Evolutionary conservation across 2,329 filamentous ascomycete genomes (phyloP).

Genomic region (Rhexocercosporidium sp.): DNA sequence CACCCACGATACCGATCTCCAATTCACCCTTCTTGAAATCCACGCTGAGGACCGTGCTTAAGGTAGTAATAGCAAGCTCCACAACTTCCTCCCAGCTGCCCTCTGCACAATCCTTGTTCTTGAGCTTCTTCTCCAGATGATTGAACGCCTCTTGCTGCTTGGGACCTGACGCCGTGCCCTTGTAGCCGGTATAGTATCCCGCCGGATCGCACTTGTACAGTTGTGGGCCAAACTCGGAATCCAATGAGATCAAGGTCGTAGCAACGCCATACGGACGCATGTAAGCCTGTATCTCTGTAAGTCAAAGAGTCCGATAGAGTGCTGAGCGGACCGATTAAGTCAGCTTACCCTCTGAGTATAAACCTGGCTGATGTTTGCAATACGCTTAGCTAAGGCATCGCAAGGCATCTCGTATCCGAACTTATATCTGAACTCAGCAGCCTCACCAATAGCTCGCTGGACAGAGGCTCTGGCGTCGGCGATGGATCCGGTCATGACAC

Average conservation of each 20-base stretch:
- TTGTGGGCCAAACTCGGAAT: slow-evolving; percentile 90
- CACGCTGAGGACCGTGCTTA: slow-evolving; percentile 96
- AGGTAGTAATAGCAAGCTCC: slow-evolving; percentile 90
- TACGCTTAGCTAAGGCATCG: slow-evolving; percentile 92
- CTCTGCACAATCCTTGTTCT: slow-evolving; percentile 95
- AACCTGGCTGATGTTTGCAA: slow-evolving; percentile 99
- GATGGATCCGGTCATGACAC: slow-evolving; percentile 98
- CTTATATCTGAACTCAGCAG: slow-evolving; percentile 98
- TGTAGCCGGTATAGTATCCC: slow-evolving; percentile 98
- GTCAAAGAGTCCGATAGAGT: slow-evolving; percentile 27
- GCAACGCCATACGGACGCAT: slow-evolving; percentile 98
- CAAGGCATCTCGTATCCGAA: slow-evolving; percentile 99
- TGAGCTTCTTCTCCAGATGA: slow-evolving; percentile 98
- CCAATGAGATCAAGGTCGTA: slow-evolving; percentile 91
- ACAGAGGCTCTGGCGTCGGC: slow-evolving; percentile 94
- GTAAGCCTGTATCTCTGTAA: slow-evolving; percentile 68
- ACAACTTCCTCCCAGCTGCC: slow-evolving; percentile 97
- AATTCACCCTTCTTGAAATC: slow-evolving; percentile 99
- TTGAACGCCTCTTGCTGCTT: slow-evolving; percentile 99
- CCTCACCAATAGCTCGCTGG: slow-evolving; percentile 90
- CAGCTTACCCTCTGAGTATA: slow-evolving; percentile 89
- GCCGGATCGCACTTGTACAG: slow-evolving; percentile 98
- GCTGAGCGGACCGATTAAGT: slow-evolving; percentile 42
- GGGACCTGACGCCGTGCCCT: slow-evolving; percentile 93
- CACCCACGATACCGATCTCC: slow-evolving; percentile 96